Evolutionary conservation across 176 grass and related monocot genomes (phyloP), one percentile per base, ranked within the genome.

Genomic region (Avena eriantha): DNA sequence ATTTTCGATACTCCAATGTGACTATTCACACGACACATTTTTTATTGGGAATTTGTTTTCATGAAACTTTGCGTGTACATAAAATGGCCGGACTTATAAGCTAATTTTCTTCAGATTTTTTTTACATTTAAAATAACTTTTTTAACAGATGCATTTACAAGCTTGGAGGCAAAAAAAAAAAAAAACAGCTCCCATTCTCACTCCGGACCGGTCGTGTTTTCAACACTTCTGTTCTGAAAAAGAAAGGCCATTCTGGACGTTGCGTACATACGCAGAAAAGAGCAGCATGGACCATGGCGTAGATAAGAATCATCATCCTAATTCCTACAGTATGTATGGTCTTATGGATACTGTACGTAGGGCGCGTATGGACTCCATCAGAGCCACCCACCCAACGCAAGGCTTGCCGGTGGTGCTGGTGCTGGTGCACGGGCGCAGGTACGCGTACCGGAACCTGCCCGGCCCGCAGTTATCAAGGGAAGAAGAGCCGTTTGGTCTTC

Each of bases 401-500:
- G 35, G 36, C 29, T 4, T 65, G 48, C 14, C 21, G 17, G 10
- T 59, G 51, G 74, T 84, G 18, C 81, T 65, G 48, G 9, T 15
- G 17, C 6, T 59, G 51, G 74, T 84, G 18, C 81, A 54, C 76
- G 33, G 41, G 12, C n/a, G 4, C 77, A 39, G 36, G 88, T 85
- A 60, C 79, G 2, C 73, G 79, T 78, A 66, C 55, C 19, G 66
- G 39, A 36, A 21, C 46, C 31, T 51, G 6, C 8, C 46, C 31
- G 31, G 6, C 8, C 66, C 46, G 66, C 80, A 66, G 78, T 90
- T 68, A 90, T 18, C 9, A 51, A 69, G 6, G 80, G 73, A 29
- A 17, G 46, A 50, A 33, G 80, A 80, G 80, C 85, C 67, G 85
- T 87, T 90, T 79, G 74, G 74, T 73, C 84, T 79, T 78, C 89